Percentiles rank a stretch among this genome's conserved stretches.
phyloP scores from a whole-genome alignment of 2,329 filamentous ascomycete species.

The Botryotinia calthae region DNA sequence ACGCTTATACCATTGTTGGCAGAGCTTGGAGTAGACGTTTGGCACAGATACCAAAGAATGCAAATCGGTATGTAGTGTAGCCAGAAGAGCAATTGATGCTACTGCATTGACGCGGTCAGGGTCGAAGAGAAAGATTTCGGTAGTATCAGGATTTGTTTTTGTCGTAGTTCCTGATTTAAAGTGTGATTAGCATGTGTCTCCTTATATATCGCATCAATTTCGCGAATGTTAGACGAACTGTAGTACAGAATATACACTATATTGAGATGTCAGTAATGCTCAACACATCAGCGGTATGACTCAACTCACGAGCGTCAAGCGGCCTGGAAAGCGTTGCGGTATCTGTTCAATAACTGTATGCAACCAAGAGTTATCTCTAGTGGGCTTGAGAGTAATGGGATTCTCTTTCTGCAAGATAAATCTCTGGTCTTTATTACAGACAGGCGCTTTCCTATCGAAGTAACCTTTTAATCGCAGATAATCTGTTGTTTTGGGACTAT shows the following conservation, averaged over 20 bases:
- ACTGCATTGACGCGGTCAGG: slow-evolving; percentile 21
- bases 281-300: neutral
- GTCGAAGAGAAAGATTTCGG: slow-evolving; percentile 19
- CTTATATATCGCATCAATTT: neutral
- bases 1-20: slow-evolving; percentile 13
- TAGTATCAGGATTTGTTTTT: slow-evolving; percentile 16
- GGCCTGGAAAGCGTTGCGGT: slow-evolving; percentile 24
- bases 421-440: slow-evolving; percentile 24
- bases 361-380: slow-evolving; percentile 43
- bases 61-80: slow-evolving; percentile 24
- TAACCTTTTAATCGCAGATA: slow-evolving; percentile 38
- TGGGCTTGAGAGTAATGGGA: slow-evolving; percentile 41
- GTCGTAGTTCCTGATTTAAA: slow-evolving; percentile 5
- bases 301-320: slow-evolving; percentile 24
- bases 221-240: neutral
- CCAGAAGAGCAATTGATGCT: slow-evolving; percentile 21
- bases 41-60: slow-evolving; percentile 24
- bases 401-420: slow-evolving; percentile 42
- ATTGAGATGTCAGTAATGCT: neutral
- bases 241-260: slow-evolving; percentile 1
- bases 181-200: neutral
- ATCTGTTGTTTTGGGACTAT: slow-evolving; percentile 36
- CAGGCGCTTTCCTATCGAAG: slow-evolving; percentile 30
- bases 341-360: slow-evolving; percentile 39
- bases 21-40: neutral